Evolutionary conservation across 2,329 filamentous ascomycete genomes (phyloP).

Genomic region (Xylariaceae sp.): DNA sequence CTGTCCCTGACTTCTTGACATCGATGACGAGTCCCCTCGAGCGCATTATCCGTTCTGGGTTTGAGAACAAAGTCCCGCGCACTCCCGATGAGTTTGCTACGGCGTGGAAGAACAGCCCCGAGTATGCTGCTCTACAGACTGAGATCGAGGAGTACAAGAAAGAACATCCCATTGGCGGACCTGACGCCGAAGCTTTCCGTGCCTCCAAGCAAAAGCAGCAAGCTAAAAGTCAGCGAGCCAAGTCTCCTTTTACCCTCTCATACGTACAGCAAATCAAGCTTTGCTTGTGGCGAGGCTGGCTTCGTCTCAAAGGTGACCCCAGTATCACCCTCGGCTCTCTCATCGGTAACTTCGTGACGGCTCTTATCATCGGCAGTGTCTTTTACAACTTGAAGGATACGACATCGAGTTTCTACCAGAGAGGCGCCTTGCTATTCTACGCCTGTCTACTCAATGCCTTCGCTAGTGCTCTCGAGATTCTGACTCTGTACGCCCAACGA

Average conservation of each 20-base stretch:
- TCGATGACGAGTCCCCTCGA: slow-evolving; percentile 61
- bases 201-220: slow-evolving; percentile 52
- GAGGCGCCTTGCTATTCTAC: slow-evolving; percentile 81
- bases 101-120: slow-evolving; percentile 53
- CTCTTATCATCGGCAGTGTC: slow-evolving; percentile 73
- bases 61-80: slow-evolving; percentile 52
- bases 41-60: slow-evolving; percentile 53
- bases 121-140: slow-evolving; percentile 47
- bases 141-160: slow-evolving; percentile 55
- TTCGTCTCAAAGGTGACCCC: slow-evolving; percentile 71
- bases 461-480: slow-evolving; percentile 74
- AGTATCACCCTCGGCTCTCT: slow-evolving; percentile 66
- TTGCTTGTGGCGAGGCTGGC: slow-evolving; percentile 77
- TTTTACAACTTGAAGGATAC: slow-evolving; percentile 69
- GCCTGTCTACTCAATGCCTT: slow-evolving; percentile 85
- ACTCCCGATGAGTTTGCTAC: slow-evolving; percentile 60
- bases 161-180: slow-evolving; percentile 50
- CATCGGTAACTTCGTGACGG: slow-evolving; percentile 70
- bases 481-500: slow-evolving; percentile 82
- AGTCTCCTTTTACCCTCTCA: slow-evolving; percentile 81
- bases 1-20: slow-evolving; percentile 68
- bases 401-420: slow-evolving; percentile 72
- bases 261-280: slow-evolving; percentile 71
- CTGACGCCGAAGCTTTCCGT: slow-evolving; percentile 55
- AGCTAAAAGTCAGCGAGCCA: slow-evolving; percentile 55